A percentile compares a stretch with the other conserved stretches of the same genome.
Conservation (phyloP, 352 stramenopile genomes). For the Pythium folliculosum region DNA sequence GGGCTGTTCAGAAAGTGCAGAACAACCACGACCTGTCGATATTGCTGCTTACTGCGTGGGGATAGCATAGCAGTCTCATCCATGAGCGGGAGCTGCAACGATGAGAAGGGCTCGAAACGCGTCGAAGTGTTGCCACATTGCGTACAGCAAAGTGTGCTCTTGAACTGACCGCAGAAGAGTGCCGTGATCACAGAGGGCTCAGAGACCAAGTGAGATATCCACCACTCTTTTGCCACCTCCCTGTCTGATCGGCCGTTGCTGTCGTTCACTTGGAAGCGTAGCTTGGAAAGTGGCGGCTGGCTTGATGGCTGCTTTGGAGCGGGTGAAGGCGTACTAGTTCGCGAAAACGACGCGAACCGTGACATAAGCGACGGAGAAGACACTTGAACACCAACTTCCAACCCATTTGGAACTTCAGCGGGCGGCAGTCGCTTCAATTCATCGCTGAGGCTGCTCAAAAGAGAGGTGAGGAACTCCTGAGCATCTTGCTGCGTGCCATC, state of each 20-base stretch:
- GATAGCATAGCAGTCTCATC: slow-evolving; percentile 21
- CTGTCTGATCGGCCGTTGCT: slow-evolving; percentile 92
- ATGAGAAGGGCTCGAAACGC: slow-evolving; percentile 90
- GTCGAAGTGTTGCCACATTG: slow-evolving; percentile 83
- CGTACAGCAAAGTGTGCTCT: slow-evolving; percentile 90
- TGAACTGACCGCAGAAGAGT: slow-evolving; percentile 97
- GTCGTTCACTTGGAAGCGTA: slow-evolving; percentile 84
- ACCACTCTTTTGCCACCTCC: slow-evolving; percentile 96
- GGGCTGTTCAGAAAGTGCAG: slow-evolving; percentile 38
- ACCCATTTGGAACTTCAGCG: neutral
- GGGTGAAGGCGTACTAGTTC: neutral
- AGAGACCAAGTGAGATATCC: slow-evolving; percentile 93
- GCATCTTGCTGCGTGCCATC: slow-evolving; percentile 95
- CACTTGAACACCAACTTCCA: neutral
- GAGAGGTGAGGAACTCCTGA: slow-evolving; percentile 92
- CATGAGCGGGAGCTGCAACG: slow-evolving; percentile 60
- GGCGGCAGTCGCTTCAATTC: slow-evolving; percentile 89
- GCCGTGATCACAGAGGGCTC: slow-evolving; percentile 95
- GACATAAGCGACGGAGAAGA: slow-evolving; percentile 14
- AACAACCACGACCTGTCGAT: slow-evolving; percentile 39
- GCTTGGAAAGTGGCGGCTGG: neutral
- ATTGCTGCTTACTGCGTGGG: slow-evolving; percentile 11
- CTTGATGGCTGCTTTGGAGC: neutral
- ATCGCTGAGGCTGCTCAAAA: slow-evolving; percentile 93
- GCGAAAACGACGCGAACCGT: slow-evolving; percentile 21